A percentile compares a stretch with the other conserved stretches of the same genome.
phyloP scores from a whole-genome alignment of 2,329 filamentous ascomycete species.

The Geoglossum cookeanum region DNA sequence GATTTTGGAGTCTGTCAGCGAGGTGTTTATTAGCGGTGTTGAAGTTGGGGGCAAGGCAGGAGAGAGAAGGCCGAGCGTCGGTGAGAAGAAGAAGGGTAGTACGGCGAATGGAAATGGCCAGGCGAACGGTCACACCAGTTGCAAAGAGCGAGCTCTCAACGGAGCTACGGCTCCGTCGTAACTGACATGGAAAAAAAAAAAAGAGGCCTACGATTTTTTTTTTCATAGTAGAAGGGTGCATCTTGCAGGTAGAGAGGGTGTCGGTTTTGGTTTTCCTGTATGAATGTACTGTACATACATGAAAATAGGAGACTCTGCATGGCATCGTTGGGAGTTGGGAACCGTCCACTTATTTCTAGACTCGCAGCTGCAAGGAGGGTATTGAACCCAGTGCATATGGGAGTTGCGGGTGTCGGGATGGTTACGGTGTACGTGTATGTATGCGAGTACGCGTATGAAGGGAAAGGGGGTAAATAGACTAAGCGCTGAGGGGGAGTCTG shows the following conservation, averaged over 20 bases:
- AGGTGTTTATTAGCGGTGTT: constrained; percentile 62
- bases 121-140: not conserved
- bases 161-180: not conserved
- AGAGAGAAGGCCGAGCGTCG: not conserved
- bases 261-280: not conserved
- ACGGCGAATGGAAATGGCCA: not conserved
- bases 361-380: not conserved
- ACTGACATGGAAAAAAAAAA: not conserved
- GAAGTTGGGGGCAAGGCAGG: constrained; percentile 33
- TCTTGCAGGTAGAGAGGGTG: not conserved
- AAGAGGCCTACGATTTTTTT: not conserved
- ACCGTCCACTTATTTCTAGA: not conserved
- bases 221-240: not conserved
- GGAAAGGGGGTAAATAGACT: not conserved
- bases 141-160: not conserved
- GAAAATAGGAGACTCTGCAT: not conserved
- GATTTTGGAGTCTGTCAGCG: constrained; percentile 66
- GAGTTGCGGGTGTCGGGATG: not conserved
- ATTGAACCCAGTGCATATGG: too few relatives aligned
- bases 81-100: not conserved
- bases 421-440: too few relatives aligned
- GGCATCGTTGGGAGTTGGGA: not conserved
- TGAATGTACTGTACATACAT: not conserved
- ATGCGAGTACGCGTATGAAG: too few relatives aligned
- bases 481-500: not conserved